phyloP scores from a whole-genome alignment of 2,329 filamentous ascomycete genomes.

The Trichoderma polysporum region DNA sequence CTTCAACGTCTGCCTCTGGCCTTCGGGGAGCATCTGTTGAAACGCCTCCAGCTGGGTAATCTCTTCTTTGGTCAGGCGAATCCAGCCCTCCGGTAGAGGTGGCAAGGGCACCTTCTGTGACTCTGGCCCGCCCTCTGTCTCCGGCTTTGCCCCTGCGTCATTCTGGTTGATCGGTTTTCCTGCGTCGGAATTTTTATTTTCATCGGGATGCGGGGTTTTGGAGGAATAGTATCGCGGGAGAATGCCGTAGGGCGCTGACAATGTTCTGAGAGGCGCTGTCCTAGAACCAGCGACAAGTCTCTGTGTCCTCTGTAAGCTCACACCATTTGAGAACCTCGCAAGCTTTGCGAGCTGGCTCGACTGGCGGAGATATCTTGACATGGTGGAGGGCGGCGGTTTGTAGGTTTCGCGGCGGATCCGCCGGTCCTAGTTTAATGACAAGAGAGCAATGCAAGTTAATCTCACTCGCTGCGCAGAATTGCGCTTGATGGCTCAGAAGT shows the following conservation, averaged over 20 bases:
- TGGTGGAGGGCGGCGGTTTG: constrained; percentile 41
- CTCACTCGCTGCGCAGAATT: constrained; percentile 34
- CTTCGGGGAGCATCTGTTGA: constrained; percentile 60
- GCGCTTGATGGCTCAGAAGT: constrained; percentile 22
- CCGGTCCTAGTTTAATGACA: constrained; percentile 32
- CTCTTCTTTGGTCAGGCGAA: constrained; percentile 47
- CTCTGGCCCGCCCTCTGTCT: constrained; percentile 26
- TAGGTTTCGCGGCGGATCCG: constrained; percentile 33
- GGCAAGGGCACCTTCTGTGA: constrained; percentile 29
- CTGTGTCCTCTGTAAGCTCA: constrained; percentile 48
- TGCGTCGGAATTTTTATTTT: constrained; percentile 26
- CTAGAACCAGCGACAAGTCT: constrained; percentile 35
- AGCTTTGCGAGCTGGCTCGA: constrained; percentile 65
- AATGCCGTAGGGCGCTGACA: constrained; percentile 36
- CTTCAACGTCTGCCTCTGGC: constrained; percentile 60
- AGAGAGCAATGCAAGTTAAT: constrained; percentile 30
- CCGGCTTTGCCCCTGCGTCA: constrained; percentile 24
- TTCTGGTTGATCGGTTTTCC: constrained; percentile 28
- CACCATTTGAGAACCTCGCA: constrained; percentile 56
- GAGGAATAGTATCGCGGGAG: constrained; percentile 41
- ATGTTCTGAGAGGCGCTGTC: constrained; percentile 37
- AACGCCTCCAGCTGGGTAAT: constrained; percentile 57
- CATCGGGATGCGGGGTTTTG: constrained; percentile 40
- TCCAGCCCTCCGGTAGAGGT: constrained; percentile 48
- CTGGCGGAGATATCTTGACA: constrained; percentile 67